Conservation (phyloP, 805 yeast species). For the Clavispora fructus region DNA sequence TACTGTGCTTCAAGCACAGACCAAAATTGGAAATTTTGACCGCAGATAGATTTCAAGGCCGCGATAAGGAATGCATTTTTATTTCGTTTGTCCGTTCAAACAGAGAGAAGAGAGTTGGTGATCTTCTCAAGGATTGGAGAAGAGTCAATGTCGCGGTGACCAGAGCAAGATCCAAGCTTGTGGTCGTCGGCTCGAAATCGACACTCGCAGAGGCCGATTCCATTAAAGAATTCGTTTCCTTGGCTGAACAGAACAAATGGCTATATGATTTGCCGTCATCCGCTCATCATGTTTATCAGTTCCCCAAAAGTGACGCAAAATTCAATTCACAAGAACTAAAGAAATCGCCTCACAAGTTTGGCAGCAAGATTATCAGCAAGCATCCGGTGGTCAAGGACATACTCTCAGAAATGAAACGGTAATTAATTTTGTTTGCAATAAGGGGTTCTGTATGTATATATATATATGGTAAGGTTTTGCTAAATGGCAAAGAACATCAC, state of each 20-base stretch:
- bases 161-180: slow-evolving; percentile 76
- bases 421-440: neutral
- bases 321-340: neutral
- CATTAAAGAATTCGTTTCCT: slow-evolving; percentile 53
- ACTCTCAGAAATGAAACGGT: slow-evolving; percentile 20
- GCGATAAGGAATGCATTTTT: slow-evolving; percentile 88
- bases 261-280: slow-evolving; percentile 47
- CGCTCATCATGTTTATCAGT: slow-evolving; percentile 36
- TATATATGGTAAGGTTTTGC: neutral
- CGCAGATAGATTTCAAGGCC: slow-evolving; percentile 93
- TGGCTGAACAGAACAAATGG: slow-evolving; percentile 60
- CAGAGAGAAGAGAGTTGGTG: slow-evolving; percentile 60
- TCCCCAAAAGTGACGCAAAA: slow-evolving; percentile 11
- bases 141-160: slow-evolving; percentile 93
- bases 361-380: slow-evolving; percentile 13
- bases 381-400: slow-evolving; percentile 25
- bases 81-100: slow-evolving; percentile 88
- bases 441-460: slow-evolving; percentile 1
- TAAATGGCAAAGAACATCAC: slow-evolving; percentile 34
- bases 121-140: slow-evolving; percentile 80
- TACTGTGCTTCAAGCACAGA: slow-evolving; percentile 21
- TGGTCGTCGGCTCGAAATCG: slow-evolving; percentile 72
- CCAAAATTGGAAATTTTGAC: slow-evolving; percentile 71
- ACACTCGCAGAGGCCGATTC: slow-evolving; percentile 52
- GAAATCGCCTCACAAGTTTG: slow-evolving; percentile 1